Conservation (phyloP, 2,329 filamentous ascomycete genomes). For the Tothia fuscella region DNA sequence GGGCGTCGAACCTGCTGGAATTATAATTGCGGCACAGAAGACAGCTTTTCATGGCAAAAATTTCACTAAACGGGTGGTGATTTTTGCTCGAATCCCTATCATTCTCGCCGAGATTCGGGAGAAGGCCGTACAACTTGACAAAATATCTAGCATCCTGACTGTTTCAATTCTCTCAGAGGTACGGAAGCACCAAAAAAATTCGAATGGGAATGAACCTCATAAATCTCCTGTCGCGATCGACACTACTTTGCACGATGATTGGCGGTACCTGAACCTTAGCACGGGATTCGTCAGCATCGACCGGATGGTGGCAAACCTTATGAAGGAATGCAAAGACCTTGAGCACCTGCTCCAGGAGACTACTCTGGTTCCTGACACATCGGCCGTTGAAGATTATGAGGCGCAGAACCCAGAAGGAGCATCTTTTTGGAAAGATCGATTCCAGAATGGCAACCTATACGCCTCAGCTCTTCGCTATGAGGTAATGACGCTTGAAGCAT, state of each 20-base stretch:
- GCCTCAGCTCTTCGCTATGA: background rate
- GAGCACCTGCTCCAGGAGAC: background rate
- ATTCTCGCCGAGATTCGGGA: background rate
- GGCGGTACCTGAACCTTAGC: background rate
- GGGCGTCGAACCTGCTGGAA: background rate
- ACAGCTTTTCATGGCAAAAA: background rate
- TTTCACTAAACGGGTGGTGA: background rate
- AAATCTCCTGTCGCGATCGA: background rate
- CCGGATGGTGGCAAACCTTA: background rate
- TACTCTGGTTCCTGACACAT: background rate
- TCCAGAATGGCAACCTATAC: background rate
- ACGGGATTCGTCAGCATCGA: background rate
- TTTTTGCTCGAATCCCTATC: background rate
- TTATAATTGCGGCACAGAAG: background rate
- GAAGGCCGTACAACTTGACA: background rate
- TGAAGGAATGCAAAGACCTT: background rate
- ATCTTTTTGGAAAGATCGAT: background rate
- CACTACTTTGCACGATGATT: background rate
- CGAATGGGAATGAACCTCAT: background rate
- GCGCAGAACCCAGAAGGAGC: background rate
- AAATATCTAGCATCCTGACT: background rate
- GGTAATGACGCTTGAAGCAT: background rate
- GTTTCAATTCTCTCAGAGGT: background rate
- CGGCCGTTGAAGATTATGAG: background rate
- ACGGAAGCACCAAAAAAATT: background rate